Conservation (phyloP, 805 yeast genomes). For the Nakazawaea holstii region DNA sequence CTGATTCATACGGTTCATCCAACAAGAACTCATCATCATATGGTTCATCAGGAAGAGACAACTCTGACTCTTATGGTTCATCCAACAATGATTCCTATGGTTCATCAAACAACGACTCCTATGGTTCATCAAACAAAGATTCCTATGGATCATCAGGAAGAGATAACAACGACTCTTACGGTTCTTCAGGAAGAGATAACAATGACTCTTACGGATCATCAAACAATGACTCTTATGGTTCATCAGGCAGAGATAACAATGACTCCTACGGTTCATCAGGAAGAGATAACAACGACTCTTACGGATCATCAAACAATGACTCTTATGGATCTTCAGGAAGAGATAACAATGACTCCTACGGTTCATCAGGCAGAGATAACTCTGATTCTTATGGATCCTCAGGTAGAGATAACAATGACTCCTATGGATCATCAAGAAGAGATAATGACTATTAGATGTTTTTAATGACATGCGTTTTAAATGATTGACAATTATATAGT, state of each 20-base stretch:
- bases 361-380: slow-evolving; percentile 8
- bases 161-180: slow-evolving; percentile 17
- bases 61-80: slow-evolving; percentile 24
- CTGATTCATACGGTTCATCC: slow-evolving; percentile 22
- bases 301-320: slow-evolving; percentile 20
- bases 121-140: slow-evolving; percentile 20
- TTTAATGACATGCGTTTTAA: too few relatives aligned
- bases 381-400: slow-evolving; percentile 24
- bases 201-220: slow-evolving; percentile 24
- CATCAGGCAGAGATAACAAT: slow-evolving; percentile 6
- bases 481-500: too few relatives aligned
- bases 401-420: slow-evolving; percentile 22
- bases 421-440: too few relatives aligned
- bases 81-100: slow-evolving; percentile 19
- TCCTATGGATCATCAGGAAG: slow-evolving; percentile 15
- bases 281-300: slow-evolving; percentile 17
- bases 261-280: slow-evolving; percentile 10
- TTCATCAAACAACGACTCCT: slow-evolving; percentile 15
- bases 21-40: slow-evolving; percentile 10
- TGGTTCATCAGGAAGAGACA: slow-evolving; percentile 15
- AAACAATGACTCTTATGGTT: slow-evolving; percentile 24
- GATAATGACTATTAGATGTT: too few relatives aligned
- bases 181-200: slow-evolving; percentile 8
- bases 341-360: slow-evolving; percentile 17
- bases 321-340: slow-evolving; percentile 15